Percentiles rank a stretch among this genome's conserved stretches.
Evolutionary conservation across 352 stramenopile genomes (phyloP).

Genomic region (Phytophthora tubulina): DNA sequence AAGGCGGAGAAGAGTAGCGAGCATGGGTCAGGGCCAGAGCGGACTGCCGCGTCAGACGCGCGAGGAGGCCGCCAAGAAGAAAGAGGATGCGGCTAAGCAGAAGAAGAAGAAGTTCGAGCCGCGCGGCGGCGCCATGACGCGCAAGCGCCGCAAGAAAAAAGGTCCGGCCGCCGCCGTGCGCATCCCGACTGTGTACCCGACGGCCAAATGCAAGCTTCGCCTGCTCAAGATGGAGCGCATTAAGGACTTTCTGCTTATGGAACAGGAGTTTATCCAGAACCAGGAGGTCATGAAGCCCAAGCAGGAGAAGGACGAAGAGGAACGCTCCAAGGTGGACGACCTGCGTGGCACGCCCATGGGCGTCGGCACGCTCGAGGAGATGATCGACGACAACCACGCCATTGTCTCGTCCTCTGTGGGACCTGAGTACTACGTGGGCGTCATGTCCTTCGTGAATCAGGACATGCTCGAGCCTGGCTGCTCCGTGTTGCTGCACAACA

Average conservation of each 20-base stretch:
- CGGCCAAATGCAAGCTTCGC: constrained; percentile 99
- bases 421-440: constrained; percentile 99
- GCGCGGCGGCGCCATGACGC: constrained; percentile 84
- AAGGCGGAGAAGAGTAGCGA: constrained; percentile 28
- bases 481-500: constrained; percentile 99
- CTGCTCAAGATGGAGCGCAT: constrained; percentile 99
- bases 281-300: constrained; percentile 99
- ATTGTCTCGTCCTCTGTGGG: constrained; percentile 99
- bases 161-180: constrained; percentile 88
- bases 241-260: constrained; percentile 99
- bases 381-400: constrained; percentile 99
- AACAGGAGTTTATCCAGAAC: constrained; percentile 99
- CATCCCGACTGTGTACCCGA: constrained; percentile 95
- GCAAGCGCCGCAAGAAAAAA: constrained; percentile 94
- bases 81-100: constrained; percentile 92
- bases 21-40: constrained; percentile 90
- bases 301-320: constrained; percentile 99
- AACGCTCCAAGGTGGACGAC: constrained; percentile 99
- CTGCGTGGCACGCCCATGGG: constrained; percentile 98
- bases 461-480: constrained; percentile 99
- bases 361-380: constrained; percentile 99
- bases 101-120: constrained; percentile 96
- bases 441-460: constrained; percentile 99
- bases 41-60: constrained; percentile 81
- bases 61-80: constrained; percentile 89